Conservation (phyloP, 148 eudicot species). For the Polygonum aviculare region DNA sequence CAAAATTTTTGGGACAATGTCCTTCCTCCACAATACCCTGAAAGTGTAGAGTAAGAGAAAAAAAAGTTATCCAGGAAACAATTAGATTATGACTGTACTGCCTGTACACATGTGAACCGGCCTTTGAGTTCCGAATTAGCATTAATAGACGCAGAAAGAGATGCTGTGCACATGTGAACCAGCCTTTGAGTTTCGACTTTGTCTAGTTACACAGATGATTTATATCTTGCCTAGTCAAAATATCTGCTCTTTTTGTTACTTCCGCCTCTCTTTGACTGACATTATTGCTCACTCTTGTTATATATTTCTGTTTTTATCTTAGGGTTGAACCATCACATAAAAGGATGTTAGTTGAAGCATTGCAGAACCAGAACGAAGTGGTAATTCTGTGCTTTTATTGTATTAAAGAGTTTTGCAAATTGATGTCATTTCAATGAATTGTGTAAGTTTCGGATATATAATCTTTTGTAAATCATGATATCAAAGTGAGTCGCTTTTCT, state of each 20-base stretch:
- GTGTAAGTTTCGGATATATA: not conserved
- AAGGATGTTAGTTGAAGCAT: slow-evolving; percentile 94
- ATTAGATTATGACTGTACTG: not conserved
- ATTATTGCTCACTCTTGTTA: not conserved
- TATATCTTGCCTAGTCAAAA: not conserved
- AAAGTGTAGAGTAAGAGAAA: not conserved
- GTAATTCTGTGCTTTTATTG: slow-evolving; percentile 26
- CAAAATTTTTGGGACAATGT: not conserved
- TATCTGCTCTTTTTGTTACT: not conserved
- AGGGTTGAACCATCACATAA: slow-evolving; percentile 99
- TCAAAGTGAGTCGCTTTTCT: not conserved
- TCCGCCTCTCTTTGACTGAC: not conserved
- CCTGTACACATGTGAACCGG: not conserved
- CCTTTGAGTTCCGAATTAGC: not conserved
- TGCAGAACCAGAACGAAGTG: slow-evolving; percentile 98
- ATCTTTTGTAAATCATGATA: not conserved
- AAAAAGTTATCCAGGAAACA: not conserved
- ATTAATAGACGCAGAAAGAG: too few species aligned
- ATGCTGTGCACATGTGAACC: not conserved
- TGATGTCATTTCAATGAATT: not conserved
- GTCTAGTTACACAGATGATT: not conserved
- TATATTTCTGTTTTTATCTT: slow-evolving; percentile 7
- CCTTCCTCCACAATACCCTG: not conserved
- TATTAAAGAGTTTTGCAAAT: not conserved
- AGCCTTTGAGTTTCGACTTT: not conserved